Percentiles rank a stretch among this genome's conserved stretches.
These are phyloP conservation scores for Oleoguttula mirabilis DNA, from an alignment of 495 filamentous ascomycete species.

Conservation along the genomic window DNA sequence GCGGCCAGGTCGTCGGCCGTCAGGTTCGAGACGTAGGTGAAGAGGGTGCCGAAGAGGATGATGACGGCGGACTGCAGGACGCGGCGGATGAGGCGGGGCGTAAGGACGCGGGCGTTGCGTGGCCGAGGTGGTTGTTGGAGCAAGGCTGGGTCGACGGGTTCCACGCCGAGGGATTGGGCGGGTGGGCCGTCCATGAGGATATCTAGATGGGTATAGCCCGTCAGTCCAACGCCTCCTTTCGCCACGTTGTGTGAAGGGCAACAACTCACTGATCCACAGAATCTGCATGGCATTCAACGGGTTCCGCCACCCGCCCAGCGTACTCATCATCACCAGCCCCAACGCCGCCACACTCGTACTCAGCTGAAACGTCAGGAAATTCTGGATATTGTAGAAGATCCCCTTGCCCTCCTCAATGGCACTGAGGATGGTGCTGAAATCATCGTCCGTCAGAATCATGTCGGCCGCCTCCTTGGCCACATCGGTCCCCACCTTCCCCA, in stretches of 20 bases:
- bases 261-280: conserved; percentile 86
- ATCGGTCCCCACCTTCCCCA: conserved; percentile 90
- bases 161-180: conserved; percentile 91
- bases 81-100: conserved; percentile 62
- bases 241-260: background rate
- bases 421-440: conserved; percentile 91
- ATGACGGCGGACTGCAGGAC: conserved; percentile 79
- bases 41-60: conserved; percentile 84
- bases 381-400: conserved; percentile 99
- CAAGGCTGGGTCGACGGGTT: conserved; percentile 86
- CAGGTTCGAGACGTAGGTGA: conserved; percentile 87
- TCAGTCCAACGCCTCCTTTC: too few species aligned
- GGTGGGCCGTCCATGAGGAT: conserved; percentile 99
- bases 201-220: too few species aligned
- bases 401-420: conserved; percentile 98
- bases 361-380: conserved; percentile 96
- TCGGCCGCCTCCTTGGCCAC: conserved; percentile 99
- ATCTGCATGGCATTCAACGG: conserved; percentile 99
- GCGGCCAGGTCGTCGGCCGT: conserved; percentile 47
- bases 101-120: conserved; percentile 74
- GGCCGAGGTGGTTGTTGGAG: conserved; percentile 86
- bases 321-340: conserved; percentile 81
- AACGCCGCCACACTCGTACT: conserved; percentile 93
- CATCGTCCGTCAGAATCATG: conserved; percentile 97
- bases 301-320: conserved; percentile 80